Conservation (phyloP, 768 basidiomycete genomes). For the Cubamyces lactineus region DNA sequence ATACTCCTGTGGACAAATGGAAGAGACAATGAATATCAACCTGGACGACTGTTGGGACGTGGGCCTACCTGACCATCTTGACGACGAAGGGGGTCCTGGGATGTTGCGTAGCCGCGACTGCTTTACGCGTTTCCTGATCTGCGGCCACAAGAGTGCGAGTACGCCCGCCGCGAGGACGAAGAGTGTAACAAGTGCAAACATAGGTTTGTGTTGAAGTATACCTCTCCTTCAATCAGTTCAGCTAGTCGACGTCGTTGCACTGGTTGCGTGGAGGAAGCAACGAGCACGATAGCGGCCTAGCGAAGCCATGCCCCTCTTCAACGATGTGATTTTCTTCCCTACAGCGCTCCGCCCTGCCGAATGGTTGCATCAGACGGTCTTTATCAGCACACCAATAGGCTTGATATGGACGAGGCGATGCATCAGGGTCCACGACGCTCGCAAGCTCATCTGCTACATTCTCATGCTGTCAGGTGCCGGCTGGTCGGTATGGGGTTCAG, state of each 20-base stretch:
- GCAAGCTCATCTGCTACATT: not conserved
- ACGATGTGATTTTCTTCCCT: too few species aligned
- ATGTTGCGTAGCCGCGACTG: constrained; percentile 6
- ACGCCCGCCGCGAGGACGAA: not conserved
- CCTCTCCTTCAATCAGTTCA: not conserved
- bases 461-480: not conserved
- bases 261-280: not conserved
- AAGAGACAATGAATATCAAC: not conserved
- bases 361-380: not conserved
- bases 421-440: not conserved
- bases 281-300: too few species aligned
- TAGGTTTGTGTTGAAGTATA: not conserved
- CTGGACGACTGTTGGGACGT: not conserved
- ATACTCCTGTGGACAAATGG: not conserved
- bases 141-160: not conserved
- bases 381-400: not conserved
- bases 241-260: not conserved
- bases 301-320: too few species aligned
- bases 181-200: not conserved
- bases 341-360: too few species aligned
- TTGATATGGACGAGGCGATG: not conserved
- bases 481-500: not conserved
- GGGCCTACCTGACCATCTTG: not conserved
- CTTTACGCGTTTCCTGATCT: constrained; percentile 5
- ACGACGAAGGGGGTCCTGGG: constrained; percentile 1